Base-by-base conservation (phyloP, 2,329 filamentous ascomycete species). In the Fusarium compactum region DNA sequence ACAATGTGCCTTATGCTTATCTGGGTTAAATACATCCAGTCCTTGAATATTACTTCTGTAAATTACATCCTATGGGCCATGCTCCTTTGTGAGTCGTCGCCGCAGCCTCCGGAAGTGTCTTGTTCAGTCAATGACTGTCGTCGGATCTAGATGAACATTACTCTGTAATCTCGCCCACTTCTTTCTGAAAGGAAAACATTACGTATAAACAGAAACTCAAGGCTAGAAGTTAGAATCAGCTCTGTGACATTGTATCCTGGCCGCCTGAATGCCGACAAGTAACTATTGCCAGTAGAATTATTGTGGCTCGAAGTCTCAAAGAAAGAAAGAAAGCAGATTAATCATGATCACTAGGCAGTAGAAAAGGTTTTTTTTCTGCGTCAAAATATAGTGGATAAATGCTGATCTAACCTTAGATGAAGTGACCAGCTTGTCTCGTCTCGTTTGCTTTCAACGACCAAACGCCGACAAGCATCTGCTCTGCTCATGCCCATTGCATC, bases 111-210 rank as follows among this genome's bases (percentile, higher is more conserved):
- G 18, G 2, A n/a, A n/a, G 3, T 38, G 11, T 38, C 34, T 38
- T n/a, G 34, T 3, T n/a, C 18, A n/a, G 6, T n/a, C 18, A 12
- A 11, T 7, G 10, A n/a, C 34, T 12, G 10, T 11, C 8, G 5
- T 8, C 34, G 10, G 34, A 7, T 38, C 5, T 6, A 12, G 10
- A n/a, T 12, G 34, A n/a, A 0, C 18, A 38, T n/a, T 4, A n/a
- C 10, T 7, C 18, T 7, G 18, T 1, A 7, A n/a, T n/a, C 5
- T 4, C 6, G 10, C 5, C 1, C 9, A n/a, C 4, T 2, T 0
- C 18, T 6, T 9, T n/a, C 16, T 38, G 5, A 2, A 11, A 38
- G 7, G 9, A n/a, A 11, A 38, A n/a, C 5, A 38, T 11, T 5
- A 18, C 9, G 3, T 38, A 3, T 11, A 4, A 18, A 11, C 6